These are phyloP conservation scores for Pueraria montana DNA, from an alignment of 306 rosid genomes.

Conservation along the genomic window DNA sequence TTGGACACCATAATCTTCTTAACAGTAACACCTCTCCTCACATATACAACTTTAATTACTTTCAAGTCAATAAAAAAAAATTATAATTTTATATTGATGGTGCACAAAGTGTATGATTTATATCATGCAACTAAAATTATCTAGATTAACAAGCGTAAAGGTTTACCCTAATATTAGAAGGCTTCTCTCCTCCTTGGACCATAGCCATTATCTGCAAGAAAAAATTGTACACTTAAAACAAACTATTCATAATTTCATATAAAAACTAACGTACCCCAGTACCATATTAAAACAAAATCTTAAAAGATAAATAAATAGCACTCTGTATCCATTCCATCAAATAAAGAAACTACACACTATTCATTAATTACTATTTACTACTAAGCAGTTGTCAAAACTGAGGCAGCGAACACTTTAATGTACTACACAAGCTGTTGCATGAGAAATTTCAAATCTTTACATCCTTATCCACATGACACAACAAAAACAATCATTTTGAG, in stretches of 20 bases:
- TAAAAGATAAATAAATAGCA: conserved; percentile 31
- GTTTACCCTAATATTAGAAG: conserved; percentile 84
- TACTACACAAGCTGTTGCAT: not conserved
- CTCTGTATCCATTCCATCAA: conserved; percentile 32
- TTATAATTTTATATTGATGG: conserved; percentile 4
- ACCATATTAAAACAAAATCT: not conserved
- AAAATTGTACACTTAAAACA: not conserved
- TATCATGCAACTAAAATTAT: conserved; percentile 34
- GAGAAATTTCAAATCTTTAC: conserved; percentile 21
- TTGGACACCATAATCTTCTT: conserved; percentile 29
- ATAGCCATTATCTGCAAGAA: conserved; percentile 83
- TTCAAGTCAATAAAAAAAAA: not conserved
- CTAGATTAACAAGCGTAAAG: conserved; percentile 30
- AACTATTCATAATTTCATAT: no score
- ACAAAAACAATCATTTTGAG: not conserved
- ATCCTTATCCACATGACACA: conserved; percentile 6
- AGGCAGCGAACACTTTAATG: conserved; percentile 12
- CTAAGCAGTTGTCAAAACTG: conserved; percentile 1
- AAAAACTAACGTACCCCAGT: no score
- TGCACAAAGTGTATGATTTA: conserved; percentile 34
- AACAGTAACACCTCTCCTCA: conserved; percentile 16
- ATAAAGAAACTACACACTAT: conserved; percentile 13
- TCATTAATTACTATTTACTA: conserved; percentile 13
- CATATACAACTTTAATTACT: conserved; percentile 7
- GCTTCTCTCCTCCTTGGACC: conserved; percentile 94